phyloP scores from a whole-genome alignment of 1,284 basidiomycete genomes.

The Sporisorium sorghi region DNA sequence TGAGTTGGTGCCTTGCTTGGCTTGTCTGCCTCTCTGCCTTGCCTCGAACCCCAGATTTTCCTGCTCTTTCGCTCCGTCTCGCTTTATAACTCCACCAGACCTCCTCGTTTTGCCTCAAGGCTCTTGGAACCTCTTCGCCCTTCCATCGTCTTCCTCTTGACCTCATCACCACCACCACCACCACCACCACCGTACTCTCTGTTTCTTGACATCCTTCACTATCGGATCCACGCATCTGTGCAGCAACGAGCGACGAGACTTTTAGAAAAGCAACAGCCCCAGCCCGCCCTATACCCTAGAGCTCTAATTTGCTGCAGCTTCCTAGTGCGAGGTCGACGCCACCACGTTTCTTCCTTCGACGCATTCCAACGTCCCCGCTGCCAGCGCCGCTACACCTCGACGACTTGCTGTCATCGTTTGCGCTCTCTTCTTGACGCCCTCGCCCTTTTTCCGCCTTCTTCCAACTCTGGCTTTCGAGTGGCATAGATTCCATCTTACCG shows the following conservation, averaged over 20 bases:
- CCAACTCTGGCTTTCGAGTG: neutral
- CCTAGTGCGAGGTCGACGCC: neutral
- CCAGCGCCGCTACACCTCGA: neutral
- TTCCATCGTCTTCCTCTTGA: neutral
- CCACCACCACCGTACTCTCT: neutral
- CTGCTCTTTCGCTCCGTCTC: neutral
- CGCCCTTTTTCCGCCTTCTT: too few relatives aligned
- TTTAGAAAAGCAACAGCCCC: too few relatives aligned
- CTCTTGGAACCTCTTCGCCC: neutral
- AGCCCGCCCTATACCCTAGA: too few relatives aligned
- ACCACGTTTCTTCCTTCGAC: neutral
- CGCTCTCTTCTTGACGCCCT: too few relatives aligned
- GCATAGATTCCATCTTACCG: neutral
- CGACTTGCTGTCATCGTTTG: too few relatives aligned
- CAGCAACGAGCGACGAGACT: too few relatives aligned
- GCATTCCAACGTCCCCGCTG: neutral
- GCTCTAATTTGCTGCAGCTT: too few relatives aligned
- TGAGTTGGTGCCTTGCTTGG: too few relatives aligned
- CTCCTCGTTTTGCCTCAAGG: neutral
- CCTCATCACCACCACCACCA: neutral
- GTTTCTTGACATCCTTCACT: neutral
- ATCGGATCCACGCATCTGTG: neutral
- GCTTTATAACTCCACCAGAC: neutral
- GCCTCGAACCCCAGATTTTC: constrained; percentile 14
- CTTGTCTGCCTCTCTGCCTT: too few relatives aligned